Evolutionary conservation across 1,139 yeast species (phyloP), one percentile per base, ranked within the genome.

Genomic region (Debaryomycetaceae sp.): DNA sequence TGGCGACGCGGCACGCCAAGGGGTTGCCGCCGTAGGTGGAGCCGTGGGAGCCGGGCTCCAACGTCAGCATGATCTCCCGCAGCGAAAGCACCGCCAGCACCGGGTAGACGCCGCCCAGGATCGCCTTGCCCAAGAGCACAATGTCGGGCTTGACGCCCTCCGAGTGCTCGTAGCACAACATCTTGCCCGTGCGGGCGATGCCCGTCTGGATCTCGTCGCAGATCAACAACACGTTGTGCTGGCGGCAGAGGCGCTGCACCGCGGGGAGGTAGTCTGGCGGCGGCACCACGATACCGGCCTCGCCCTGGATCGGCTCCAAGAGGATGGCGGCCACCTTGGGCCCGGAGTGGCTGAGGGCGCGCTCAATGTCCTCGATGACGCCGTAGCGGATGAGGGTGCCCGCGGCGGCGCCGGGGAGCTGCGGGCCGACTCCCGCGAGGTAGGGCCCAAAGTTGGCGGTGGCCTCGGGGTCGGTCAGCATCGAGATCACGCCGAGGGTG

Each of bases 11-110:
- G 46, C 95, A 86, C 20, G 96, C 89, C 54, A 89, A 75, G 42
- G 98, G 96, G 65, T 88, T 91, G 58, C 98, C 98, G 59, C 98
- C 98, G 54, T 85, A 89, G 19, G 98, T 89, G 27, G 96, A 89
- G 32, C 97, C 98, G 59, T 89, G 97, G 28, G 96, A 85, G 37
- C 98, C 98, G 25, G 97, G 95, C 45, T 84, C 86, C 48, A 89
- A 75, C 45, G 89, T 79, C 44, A 79, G 73, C 96, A 89, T 85
- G 53, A 89, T 83, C 38, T 88, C 94, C 48, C 68, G 78, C 22
- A 95, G 83, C 3, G 96, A 82, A 43, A 89, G 71, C 11, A 88
- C 96, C 16, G 93, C 94, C 29, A 94, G 83, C 16, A 88, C 95
- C 18, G 97, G 96, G 41, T 84, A 59, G 27, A 88, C 89, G 60